phyloP scores from a whole-genome alignment of 495 filamentous ascomycete genomes.

The Neurospora sp. region DNA sequence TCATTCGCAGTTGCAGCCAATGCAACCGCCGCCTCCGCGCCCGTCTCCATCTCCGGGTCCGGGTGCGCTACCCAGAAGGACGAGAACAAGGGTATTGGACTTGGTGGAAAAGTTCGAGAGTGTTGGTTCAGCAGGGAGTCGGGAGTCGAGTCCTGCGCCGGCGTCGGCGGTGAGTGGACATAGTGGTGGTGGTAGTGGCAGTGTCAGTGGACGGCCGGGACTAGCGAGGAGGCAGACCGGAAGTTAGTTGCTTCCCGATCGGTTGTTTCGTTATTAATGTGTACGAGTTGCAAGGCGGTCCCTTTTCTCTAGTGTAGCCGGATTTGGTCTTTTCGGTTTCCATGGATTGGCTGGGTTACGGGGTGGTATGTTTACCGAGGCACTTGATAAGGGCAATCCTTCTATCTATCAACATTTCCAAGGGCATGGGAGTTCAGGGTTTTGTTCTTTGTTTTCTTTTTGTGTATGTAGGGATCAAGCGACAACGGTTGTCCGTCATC shows the following conservation, averaged over 20 bases:
- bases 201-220: neutral
- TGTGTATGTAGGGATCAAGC: neutral
- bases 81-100: slow-evolving; percentile 30
- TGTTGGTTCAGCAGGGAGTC: slow-evolving; percentile 20
- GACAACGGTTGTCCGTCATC: neutral
- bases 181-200: neutral
- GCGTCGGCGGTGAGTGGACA: neutral
- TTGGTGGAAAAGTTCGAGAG: slow-evolving; percentile 37
- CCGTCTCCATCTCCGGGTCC: neutral
- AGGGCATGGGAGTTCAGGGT: neutral
- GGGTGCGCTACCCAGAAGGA: slow-evolving; percentile 5
- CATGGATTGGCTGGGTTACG: neutral
- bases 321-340: neutral
- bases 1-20: neutral
- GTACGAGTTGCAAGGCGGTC: neutral
- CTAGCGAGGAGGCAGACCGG: neutral
- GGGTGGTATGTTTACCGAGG: neutral
- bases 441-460: neutral
- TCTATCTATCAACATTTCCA: neutral
- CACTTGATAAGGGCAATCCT: neutral
- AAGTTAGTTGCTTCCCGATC: neutral
- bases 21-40: neutral
- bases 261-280: neutral
- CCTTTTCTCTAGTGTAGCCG: neutral
- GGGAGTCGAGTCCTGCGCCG: slow-evolving; percentile 15